Percentiles rank a stretch among this genome's conserved stretches.
Evolutionary conservation across 2,329 filamentous ascomycete genomes (phyloP).

Genomic region (Exophiala spinifera): DNA sequence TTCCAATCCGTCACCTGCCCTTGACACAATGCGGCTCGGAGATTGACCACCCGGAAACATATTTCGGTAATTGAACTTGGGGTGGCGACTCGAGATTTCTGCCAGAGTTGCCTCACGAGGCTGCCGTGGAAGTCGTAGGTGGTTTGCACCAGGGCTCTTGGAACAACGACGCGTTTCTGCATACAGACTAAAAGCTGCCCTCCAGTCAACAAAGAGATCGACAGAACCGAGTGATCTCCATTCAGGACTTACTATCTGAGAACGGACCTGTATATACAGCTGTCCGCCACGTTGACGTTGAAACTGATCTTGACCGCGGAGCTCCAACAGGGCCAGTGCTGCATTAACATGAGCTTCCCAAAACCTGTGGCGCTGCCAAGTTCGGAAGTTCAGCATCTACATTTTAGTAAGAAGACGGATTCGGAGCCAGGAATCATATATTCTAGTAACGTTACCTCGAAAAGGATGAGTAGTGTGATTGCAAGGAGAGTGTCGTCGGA

Average conservation of each 20-base stretch:
- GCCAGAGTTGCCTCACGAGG: constrained; percentile 7
- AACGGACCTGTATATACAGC: constrained; percentile 25
- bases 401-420: background rate
- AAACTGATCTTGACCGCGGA: constrained; percentile 22
- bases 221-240: background rate
- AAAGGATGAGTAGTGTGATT: constrained; percentile 37
- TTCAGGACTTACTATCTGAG: constrained; percentile 17
- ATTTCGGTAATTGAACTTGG: constrained; percentile 13
- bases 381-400: constrained; percentile 12
- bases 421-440: too few species aligned
- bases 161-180: constrained; percentile 9
- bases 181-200: constrained; percentile 10
- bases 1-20: background rate
- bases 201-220: background rate
- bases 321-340: constrained; percentile 23
- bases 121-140: constrained; percentile 9
- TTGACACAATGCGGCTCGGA: constrained; percentile 4
- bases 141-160: constrained; percentile 3
- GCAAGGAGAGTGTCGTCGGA: constrained; percentile 40
- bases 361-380: constrained; percentile 7
- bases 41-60: constrained; percentile 11
- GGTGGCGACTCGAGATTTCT: constrained; percentile 5
- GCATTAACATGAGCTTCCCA: constrained; percentile 18
- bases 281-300: constrained; percentile 13
- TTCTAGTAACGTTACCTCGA: constrained; percentile 30